A percentile compares a stretch with the other conserved stretches of the same genome.
Conservation (phyloP, 257 asterid species). For the Scutellaria barbata region DNA sequence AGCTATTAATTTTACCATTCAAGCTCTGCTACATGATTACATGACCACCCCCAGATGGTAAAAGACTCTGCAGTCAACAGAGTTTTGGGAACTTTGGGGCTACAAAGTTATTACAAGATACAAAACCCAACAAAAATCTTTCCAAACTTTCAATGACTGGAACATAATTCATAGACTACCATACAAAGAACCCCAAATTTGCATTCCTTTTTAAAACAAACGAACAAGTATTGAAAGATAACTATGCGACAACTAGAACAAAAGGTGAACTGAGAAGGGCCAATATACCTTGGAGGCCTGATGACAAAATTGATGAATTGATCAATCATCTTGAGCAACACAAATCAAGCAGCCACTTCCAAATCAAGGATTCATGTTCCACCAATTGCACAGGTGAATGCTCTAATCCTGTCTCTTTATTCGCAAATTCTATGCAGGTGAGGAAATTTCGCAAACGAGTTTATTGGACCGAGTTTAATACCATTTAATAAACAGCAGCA, state of each 20-base stretch:
- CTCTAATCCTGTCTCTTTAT: conserved; percentile 27
- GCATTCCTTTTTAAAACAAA: neutral
- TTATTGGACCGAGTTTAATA: conserved; percentile 1
- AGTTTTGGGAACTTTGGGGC: neutral
- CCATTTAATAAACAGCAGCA: conserved; percentile 31
- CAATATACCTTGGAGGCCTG: conserved; percentile 90
- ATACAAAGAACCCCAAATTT: neutral
- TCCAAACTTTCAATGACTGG: conserved; percentile 26
- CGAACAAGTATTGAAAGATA: neutral
- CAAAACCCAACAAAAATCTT: neutral
- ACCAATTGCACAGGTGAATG: conserved; percentile 36
- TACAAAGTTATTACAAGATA: conserved; percentile 2
- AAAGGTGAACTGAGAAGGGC: neutral
- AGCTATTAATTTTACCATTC: conserved; percentile 5
- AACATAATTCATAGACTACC: conserved; percentile 17
- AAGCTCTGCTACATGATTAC: conserved; percentile 22
- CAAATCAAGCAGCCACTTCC: conserved; percentile 39
- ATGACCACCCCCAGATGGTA: neutral
- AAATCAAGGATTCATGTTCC: conserved; percentile 33
- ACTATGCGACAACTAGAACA: neutral
- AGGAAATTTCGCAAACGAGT: conserved; percentile 27
- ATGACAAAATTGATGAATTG: conserved; percentile 95
- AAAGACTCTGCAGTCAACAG: neutral
- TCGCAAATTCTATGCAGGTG: conserved; percentile 25
- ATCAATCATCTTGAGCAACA: conserved; percentile 75